Base-by-base conservation (phyloP, 805 yeast genomes). In the Saccharomycopsis capsularis region DNA sequence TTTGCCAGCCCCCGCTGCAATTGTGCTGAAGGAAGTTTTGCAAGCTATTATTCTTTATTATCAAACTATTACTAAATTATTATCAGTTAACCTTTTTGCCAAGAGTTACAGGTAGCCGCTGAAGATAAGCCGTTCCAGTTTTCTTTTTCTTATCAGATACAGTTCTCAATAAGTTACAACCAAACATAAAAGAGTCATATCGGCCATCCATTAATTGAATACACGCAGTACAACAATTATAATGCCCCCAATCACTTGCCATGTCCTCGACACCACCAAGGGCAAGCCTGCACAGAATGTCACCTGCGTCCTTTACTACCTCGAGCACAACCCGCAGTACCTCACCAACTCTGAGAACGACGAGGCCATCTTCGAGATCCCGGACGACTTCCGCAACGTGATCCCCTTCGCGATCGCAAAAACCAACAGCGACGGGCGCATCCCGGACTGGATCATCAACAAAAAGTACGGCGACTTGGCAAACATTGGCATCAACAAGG, bases 281-380 rank as follows among this genome's bases (percentile, higher is more conserved):
- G 98, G 98, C 1, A 74, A 70, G 52, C 98, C 98, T 1, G 96
- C 96, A 1, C 61, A 67, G 0, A 73, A 71, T n/a, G 90, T 90
- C n/a, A 66, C 71, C 2, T 86, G 93, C 60, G 80, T 80, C 25
- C 66, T 84, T 34, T 77, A 69, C 59, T 55, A 52, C 29, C 48
- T 68, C 42, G 16, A 47, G 19, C 46, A 60, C 15, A 63, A 64
- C 37, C 35, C 46, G 16, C 30, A 40, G 3, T 42, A 21, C 32
- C 27, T 44, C 15, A 29, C 44, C 4, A 39, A 21, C n/a, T 40
- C 44, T 4, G 36, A 34, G 5, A n/a, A 19, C 11, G 38, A 32
- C 16, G 18, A 9, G 7, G 32, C 32, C 13, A 7, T 41, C 3
- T 23, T 25, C 15, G 45, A 42, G 32, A 42, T 13, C 16, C 11